Base-by-base conservation (phyloP, 768 basidiomycete species). In the Sarcodon sp. region DNA sequence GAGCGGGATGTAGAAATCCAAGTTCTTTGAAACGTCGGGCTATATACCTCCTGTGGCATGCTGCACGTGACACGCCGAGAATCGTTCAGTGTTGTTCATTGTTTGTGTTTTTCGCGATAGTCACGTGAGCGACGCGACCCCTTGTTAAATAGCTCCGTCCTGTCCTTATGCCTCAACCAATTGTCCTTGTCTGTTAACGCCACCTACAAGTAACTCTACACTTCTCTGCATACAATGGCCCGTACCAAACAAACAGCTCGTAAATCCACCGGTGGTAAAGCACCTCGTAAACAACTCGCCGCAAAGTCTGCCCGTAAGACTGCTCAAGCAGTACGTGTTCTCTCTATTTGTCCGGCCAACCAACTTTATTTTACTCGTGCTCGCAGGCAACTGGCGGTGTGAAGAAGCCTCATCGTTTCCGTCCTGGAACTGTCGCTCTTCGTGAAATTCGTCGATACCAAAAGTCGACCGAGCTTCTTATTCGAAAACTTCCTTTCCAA, bases 241-340 rank as follows among this genome's bases (percentile, higher is more conserved):
- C 81, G 81, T 49, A 83, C 80, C 47, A 81, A 83, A 66, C 80
- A 83, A 70, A 83, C 80, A 46, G 80, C 80, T 44, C 80, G 80
- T 69, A 83, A 83, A 67, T 80, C 80, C 44, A 83, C 81, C 48
- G 81, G 80, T 73, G 80, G 80, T 76, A 77, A 79, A 61, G 76
- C 77, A 5, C 80, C 77, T 45, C 80, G 80, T 69, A 83, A 83
- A 63, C 80, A 83, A 62, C 73, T 82, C 48, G 80, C 80, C 48
- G 70, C 77, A 55, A 79, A 79, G 67, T 80, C 77, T 2, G 77
- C 77, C 2, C 73, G 79, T 50, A 80, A 81, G 66, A 79, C 78
- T 47, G 67, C 76, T 15, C 73, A 76, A 38, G 56, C 68, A 56
- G 35, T 55, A 43, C 35, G 50, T 35, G n/a, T 41, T 34, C 21